Conservation (phyloP, 192 early-diverging fungal species). For the Cetraspora pellucida region DNA sequence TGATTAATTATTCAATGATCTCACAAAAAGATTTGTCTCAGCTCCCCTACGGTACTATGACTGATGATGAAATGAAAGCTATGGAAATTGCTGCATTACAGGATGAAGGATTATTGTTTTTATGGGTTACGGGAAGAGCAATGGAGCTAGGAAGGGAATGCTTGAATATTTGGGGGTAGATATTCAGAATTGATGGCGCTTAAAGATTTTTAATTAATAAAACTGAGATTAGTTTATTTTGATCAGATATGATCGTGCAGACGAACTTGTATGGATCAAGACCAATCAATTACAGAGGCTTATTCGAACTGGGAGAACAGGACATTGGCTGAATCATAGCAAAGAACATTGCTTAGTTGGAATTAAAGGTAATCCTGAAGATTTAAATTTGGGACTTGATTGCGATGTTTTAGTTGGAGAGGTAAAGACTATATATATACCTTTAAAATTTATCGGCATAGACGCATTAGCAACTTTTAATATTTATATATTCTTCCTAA, state of each 20-base stretch:
- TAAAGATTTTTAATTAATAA: background rate
- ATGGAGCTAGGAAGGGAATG: slow-evolving; percentile 65
- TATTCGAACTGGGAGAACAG: slow-evolving; percentile 64
- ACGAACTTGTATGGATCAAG: slow-evolving; percentile 70
- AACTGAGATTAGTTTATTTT: background rate
- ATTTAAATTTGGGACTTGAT: slow-evolving; percentile 50
- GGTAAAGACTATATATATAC: background rate
- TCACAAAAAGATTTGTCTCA: slow-evolving; percentile 9
- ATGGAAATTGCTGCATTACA: slow-evolving; percentile 54
- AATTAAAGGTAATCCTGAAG: slow-evolving; percentile 50
- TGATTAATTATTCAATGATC: background rate
- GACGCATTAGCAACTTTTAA: too few species aligned
- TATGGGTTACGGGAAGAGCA: slow-evolving; percentile 69
- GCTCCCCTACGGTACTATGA: slow-evolving; percentile 70
- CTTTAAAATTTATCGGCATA: background rate
- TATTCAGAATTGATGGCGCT: background rate
- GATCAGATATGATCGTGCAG: slow-evolving; percentile 53
- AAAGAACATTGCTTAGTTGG: slow-evolving; percentile 70
- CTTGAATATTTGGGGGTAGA: slow-evolving; percentile 48
- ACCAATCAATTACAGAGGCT: slow-evolving; percentile 64
- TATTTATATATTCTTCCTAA: background rate
- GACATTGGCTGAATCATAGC: slow-evolving; percentile 69
- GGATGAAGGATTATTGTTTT: slow-evolving; percentile 59
- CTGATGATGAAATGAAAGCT: slow-evolving; percentile 63
- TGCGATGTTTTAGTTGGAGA: slow-evolving; percentile 65